A percentile compares a stretch with the other conserved stretches of the same genome.
Evolutionary conservation across 2,329 filamentous ascomycete genomes (phyloP).

Genomic region (Ambrosiella xylebori): DNA sequence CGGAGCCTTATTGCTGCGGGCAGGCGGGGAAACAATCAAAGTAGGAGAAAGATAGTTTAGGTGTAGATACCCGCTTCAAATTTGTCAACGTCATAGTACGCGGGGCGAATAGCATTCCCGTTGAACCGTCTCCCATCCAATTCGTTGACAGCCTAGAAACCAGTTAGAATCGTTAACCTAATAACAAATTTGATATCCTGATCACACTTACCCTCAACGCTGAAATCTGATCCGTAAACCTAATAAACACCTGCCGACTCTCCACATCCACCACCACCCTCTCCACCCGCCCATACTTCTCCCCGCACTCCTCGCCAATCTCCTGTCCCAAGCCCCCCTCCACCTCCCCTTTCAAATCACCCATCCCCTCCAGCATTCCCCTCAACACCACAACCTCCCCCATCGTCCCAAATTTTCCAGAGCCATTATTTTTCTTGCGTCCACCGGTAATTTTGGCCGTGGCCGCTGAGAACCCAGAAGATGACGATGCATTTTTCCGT

Average conservation of each 20-base stretch:
- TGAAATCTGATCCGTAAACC: slow-evolving; percentile 73
- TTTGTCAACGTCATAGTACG: slow-evolving; percentile 65
- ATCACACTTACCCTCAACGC: slow-evolving; percentile 54
- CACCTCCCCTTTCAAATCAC: slow-evolving; percentile 59
- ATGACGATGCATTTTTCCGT: slow-evolving; percentile 59
- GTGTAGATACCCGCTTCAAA: slow-evolving; percentile 54
- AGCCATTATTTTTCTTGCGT: slow-evolving; percentile 31
- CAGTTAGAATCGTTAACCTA: not conserved
- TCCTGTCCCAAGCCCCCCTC: slow-evolving; percentile 67
- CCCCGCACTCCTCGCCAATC: slow-evolving; percentile 83
- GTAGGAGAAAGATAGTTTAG: slow-evolving; percentile 13
- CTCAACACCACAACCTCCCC: slow-evolving; percentile 67
- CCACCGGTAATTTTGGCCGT: slow-evolving; percentile 71
- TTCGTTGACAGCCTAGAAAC: slow-evolving; percentile 65
- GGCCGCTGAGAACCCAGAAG: slow-evolving; percentile 53
- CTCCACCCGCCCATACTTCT: slow-evolving; percentile 76
- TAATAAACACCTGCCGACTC: slow-evolving; percentile 64
- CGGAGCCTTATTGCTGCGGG: not conserved
- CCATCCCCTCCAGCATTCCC: slow-evolving; percentile 74
- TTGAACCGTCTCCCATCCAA: slow-evolving; percentile 78
- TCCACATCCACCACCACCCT: slow-evolving; percentile 56
- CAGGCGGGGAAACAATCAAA: not conserved
- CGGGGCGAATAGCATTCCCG: slow-evolving; percentile 65
- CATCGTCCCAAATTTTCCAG: slow-evolving; percentile 49
- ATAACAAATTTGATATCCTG: not conserved